Conservation (phyloP, 352 stramenopile species). For the Phytophthora parvispora region DNA sequence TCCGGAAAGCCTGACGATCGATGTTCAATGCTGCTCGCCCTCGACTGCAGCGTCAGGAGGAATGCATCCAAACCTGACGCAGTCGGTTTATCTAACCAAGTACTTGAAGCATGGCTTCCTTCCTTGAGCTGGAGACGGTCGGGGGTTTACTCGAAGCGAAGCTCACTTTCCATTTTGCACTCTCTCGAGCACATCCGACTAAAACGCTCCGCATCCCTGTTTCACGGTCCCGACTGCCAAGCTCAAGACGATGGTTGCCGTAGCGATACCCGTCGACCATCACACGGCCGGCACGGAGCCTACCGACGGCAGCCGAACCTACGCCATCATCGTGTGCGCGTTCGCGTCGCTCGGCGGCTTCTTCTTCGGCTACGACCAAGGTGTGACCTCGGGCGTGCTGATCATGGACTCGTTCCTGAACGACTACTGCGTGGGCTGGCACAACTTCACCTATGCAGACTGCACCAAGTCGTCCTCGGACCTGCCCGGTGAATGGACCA, state of each 20-base stretch:
- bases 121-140: background rate
- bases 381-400: constrained; percentile 35
- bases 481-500: constrained; percentile 37
- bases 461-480: constrained; percentile 31
- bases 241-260: constrained; percentile 4
- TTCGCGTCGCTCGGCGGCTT: constrained; percentile 41
- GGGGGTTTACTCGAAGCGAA: too few relatives aligned
- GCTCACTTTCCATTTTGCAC: constrained; percentile 33
- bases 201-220: background rate
- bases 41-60: constrained; percentile 7
- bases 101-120: background rate
- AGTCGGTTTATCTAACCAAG: constrained; percentile 9
- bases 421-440: constrained; percentile 50
- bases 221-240: background rate
- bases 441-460: constrained; percentile 38
- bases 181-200: background rate
- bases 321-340: constrained; percentile 42
- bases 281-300: constrained; percentile 20
- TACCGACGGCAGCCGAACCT: constrained; percentile 30
- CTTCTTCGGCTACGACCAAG: constrained; percentile 48
- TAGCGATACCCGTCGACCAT: constrained; percentile 23
- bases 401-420: constrained; percentile 49
- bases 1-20: constrained; percentile 2
- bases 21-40: constrained; percentile 16
- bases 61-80: constrained; percentile 1